Conservation (phyloP, 257 asterid species). For the Solanum virginianum region DNA sequence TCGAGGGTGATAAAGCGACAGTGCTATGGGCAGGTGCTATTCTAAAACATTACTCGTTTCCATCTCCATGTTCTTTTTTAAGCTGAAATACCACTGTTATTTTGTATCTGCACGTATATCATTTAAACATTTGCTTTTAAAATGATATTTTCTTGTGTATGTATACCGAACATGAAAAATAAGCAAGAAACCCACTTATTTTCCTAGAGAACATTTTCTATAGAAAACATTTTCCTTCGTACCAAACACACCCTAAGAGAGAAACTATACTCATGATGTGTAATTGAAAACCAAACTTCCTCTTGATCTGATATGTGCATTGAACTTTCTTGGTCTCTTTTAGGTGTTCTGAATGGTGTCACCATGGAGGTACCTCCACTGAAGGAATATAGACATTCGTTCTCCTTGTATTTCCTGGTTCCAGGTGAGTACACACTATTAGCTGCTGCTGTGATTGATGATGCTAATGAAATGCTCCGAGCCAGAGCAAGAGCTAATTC, state of each 20-base stretch:
- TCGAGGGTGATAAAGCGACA: constrained; percentile 78
- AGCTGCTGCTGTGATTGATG: constrained; percentile 91
- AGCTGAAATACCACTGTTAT: background rate
- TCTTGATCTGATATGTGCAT: constrained; percentile 4
- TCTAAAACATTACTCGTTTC: constrained; percentile 1
- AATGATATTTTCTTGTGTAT: background rate
- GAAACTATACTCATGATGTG: background rate
- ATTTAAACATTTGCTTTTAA: background rate
- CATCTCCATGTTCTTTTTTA: background rate
- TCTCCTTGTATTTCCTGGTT: constrained; percentile 83
- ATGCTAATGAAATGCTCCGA: constrained; percentile 84
- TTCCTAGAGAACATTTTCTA: background rate
- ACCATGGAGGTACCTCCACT: constrained; percentile 82
- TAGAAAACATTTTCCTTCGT: background rate
- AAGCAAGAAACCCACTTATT: background rate
- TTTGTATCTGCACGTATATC: background rate
- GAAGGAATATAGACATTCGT: constrained; percentile 62
- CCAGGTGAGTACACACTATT: constrained; percentile 89
- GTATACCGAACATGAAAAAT: background rate
- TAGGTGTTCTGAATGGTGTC: constrained; percentile 78
- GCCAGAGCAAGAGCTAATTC: constrained; percentile 72
- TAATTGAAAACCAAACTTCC: background rate
- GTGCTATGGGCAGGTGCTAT: constrained; percentile 91
- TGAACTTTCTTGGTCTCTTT: background rate
- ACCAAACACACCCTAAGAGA: background rate